A percentile compares a stretch with the other conserved stretches of the same genome.
Conservation (phyloP, 2,329 filamentous ascomycete species). For the Colletotrichum gloeosporioides region DNA sequence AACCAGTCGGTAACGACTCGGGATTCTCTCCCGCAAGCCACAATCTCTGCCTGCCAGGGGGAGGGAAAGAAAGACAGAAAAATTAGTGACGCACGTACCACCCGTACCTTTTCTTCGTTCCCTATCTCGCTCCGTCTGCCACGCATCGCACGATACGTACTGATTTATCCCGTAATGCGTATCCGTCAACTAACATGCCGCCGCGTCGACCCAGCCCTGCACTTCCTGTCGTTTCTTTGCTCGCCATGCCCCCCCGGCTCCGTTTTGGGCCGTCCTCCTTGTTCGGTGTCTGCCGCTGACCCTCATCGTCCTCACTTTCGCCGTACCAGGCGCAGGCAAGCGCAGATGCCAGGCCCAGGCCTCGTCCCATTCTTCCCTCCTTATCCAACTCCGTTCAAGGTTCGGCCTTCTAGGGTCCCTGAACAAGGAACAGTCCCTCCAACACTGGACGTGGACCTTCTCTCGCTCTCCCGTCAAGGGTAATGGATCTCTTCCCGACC, state of each 20-base stretch:
- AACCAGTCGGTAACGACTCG: constrained; percentile 2
- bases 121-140: neutral
- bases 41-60: neutral
- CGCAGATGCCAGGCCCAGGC: neutral
- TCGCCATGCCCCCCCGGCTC: neutral
- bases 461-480: neutral
- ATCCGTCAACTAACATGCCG: neutral
- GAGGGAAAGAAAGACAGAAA: neutral
- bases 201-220: constrained; percentile 2
- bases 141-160: neutral
- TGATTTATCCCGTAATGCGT: neutral
- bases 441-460: neutral
- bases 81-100: constrained; percentile 1
- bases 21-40: constrained; percentile 7
- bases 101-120: neutral
- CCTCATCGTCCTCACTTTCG: constrained; percentile 1
- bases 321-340: neutral
- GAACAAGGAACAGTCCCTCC: constrained; percentile 16
- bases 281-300: constrained; percentile 12
- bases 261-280: constrained; percentile 11
- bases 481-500: constrained; percentile 1
- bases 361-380: constrained; percentile 10
- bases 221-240: neutral
- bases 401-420: constrained; percentile 10
- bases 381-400: constrained; percentile 17